Evolutionary conservation across 2,329 filamentous ascomycete genomes (phyloP).

Genomic region (Apiospora hydei): DNA sequence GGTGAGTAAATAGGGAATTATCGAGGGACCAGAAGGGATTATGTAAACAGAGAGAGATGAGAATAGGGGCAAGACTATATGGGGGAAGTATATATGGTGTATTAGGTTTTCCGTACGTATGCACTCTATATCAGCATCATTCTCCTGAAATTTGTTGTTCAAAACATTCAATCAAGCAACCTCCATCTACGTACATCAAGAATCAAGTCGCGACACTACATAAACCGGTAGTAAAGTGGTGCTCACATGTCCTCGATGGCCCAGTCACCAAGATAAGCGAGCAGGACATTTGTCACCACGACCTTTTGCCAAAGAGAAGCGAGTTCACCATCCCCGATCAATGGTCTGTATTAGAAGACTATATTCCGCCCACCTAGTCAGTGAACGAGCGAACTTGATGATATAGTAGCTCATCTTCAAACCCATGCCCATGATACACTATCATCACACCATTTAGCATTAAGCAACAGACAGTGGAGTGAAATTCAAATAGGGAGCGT

Average conservation of each 20-base stretch:
- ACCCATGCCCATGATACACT: background rate
- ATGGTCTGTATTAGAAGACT: too few species aligned
- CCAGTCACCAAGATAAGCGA: background rate
- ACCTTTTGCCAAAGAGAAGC: background rate
- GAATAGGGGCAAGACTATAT: background rate
- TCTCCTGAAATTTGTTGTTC: too few species aligned
- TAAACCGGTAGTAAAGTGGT: too few species aligned
- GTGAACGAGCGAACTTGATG: background rate
- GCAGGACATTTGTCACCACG: background rate
- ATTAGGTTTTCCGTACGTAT: background rate
- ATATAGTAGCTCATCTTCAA: background rate
- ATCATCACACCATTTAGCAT: background rate
- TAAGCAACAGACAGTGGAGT: too few species aligned
- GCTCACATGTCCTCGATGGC: too few species aligned
- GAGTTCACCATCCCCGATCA: background rate
- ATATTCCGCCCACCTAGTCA: background rate
- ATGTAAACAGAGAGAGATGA: background rate
- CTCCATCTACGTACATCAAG: too few species aligned
- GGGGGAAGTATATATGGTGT: background rate
- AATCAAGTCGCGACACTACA: too few species aligned
- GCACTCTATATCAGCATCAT: background rate
- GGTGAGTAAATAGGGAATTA: background rate
- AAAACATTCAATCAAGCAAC: too few species aligned
- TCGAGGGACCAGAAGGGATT: too few species aligned
- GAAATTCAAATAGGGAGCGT: background rate